Percentiles rank a stretch among this genome's conserved stretches.
Evolutionary conservation across 306 rosid genomes (phyloP).

Genomic region (Pachyrhizus erosus): DNA sequence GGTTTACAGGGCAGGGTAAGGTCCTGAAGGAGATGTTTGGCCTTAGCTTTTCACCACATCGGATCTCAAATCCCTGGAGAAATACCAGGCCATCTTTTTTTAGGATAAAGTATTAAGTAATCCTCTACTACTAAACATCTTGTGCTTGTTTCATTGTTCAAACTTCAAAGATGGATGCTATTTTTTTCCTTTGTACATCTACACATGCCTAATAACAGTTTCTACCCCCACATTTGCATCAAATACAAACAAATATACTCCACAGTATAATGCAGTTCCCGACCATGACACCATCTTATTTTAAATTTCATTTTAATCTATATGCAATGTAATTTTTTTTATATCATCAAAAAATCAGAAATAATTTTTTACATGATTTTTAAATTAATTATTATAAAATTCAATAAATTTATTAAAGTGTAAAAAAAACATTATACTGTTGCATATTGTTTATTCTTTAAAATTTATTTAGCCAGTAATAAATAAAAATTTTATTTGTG

Average conservation of each 20-base stretch:
- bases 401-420: too few relatives aligned
- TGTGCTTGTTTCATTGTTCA: too few relatives aligned
- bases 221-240: background rate
- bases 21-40: constrained; percentile 87
- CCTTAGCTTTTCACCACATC: constrained; percentile 71
- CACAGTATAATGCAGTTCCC: background rate
- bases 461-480: too few relatives aligned
- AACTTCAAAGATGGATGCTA: background rate
- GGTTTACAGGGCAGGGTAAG: constrained; percentile 71
- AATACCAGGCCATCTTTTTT: constrained; percentile 55
- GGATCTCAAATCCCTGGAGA: constrained; percentile 60
- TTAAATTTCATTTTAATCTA: background rate
- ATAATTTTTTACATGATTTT: too few relatives aligned
- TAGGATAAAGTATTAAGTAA: too few relatives aligned
- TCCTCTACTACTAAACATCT: too few relatives aligned
- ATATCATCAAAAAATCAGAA: too few relatives aligned
- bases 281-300: background rate
- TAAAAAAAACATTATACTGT: too few relatives aligned
- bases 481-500: too few relatives aligned
- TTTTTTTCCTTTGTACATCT: background rate
- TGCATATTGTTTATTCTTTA: too few relatives aligned
- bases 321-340: too few relatives aligned
- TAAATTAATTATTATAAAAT: too few relatives aligned
- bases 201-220: background rate
- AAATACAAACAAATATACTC: background rate